Base-by-base conservation (phyloP, 371 early-diverging fungal species). In the Coemansia sp. region DNA sequence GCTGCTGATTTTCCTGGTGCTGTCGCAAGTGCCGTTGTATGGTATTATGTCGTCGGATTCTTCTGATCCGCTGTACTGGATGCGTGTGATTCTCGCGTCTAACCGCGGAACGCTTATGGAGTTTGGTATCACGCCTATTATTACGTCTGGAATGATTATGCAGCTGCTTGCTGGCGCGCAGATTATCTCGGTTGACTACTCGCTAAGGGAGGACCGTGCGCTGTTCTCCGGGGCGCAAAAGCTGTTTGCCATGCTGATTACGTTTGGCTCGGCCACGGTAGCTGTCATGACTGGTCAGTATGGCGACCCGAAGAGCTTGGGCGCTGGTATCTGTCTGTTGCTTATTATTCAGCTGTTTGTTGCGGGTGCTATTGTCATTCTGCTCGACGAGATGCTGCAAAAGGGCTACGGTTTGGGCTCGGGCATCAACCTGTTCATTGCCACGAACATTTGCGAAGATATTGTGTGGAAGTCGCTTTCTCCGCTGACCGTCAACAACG, bases 351-450 rank as follows among this genome's bases (percentile, higher is more conserved):
- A 99, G 86, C 84, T 99, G 59, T 91, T 96, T 65, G 88, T 99
- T 72, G 95, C 99, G 48, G 99, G 99, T 58, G 79, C 98, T 45
- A 93, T 99, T 68, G 95, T 95, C 66, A 94, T 99, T 82, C 84
- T 99, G 18, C 86, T 99, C 69, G 99, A 99, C 82, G 99, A 99
- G 86, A 88, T 99, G 70, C 87, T 99, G 66, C 99, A 99, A 84
- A 99, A 99, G 87, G 99, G 99, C n/a, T 99, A 99, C 77, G 99
- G 99, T 72, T 86, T 99, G 62, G 99, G 99, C 31, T 99, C 99
- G 37, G 99, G 99, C 70, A 98, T 99, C 77, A 97, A 97, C 69
- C 86, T 99, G 71, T 99, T 99, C 80, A 98, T 99, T 84, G 99
- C 99, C 60, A 95, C 99, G 71, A 99, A 99, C 84, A 95, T 99